A percentile compares a stretch with the other conserved stretches of the same genome.
Evolutionary conservation across 1,139 yeast genomes (phyloP).

Genomic region (Scheffersomyces segobiensis): DNA sequence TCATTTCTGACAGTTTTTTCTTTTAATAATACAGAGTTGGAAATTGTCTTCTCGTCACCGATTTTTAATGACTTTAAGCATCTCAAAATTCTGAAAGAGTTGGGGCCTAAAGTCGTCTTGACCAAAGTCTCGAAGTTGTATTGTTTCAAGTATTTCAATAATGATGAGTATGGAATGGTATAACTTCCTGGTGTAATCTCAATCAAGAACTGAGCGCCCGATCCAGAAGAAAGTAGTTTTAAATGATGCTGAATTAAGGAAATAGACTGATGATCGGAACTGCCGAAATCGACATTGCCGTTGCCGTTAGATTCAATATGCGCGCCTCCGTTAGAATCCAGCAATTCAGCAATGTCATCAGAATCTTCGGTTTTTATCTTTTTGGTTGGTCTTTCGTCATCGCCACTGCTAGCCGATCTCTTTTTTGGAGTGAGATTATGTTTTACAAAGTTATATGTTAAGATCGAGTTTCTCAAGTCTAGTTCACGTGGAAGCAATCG

Average conservation of each 20-base stretch:
- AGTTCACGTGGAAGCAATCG: conserved; percentile 44
- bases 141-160: conserved; percentile 50
- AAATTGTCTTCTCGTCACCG: conserved; percentile 82
- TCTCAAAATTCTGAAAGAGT: conserved; percentile 63
- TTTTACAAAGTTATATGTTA: conserved; percentile 36
- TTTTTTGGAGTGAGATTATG: conserved; percentile 17
- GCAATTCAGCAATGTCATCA: conserved; percentile 8
- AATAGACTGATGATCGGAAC: conserved; percentile 20
- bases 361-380: conserved; percentile 45
- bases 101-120: conserved; percentile 55
- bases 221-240: conserved; percentile 46
- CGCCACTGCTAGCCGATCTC: conserved; percentile 22
- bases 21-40: conserved; percentile 71
- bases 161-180: conserved; percentile 41
- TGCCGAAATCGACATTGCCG: conserved; percentile 15
- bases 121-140: conserved; percentile 62
- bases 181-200: conserved; percentile 45
- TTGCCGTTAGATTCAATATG: conserved; percentile 14
- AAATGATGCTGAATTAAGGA: conserved; percentile 47
- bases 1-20: conserved; percentile 75
- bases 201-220: conserved; percentile 17
- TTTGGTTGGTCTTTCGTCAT: conserved; percentile 25
- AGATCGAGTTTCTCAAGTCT: conserved; percentile 52
- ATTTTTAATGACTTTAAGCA: conserved; percentile 67
- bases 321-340: conserved; percentile 7